Conservation (phyloP, 192 early-diverging fungal genomes). For the Mortierella hygrophila region DNA sequence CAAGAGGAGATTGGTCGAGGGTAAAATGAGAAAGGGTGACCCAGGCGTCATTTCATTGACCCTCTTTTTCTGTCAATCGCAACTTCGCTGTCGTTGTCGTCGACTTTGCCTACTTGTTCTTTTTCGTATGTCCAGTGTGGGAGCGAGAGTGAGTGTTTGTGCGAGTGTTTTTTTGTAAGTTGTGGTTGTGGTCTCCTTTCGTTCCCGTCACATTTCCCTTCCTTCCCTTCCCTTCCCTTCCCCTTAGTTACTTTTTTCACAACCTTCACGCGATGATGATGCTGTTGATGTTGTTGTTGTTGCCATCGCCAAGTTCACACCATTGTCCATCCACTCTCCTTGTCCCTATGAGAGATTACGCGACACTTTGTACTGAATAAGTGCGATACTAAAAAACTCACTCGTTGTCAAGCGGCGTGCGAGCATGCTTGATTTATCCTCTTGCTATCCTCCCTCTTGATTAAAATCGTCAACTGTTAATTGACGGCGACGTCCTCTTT, state of each 20-base stretch:
- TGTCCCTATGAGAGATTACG: neutral
- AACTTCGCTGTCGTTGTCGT: neutral
- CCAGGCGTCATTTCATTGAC: neutral
- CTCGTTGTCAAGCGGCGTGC: too few species aligned
- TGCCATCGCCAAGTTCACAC: neutral
- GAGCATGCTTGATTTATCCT: too few species aligned
- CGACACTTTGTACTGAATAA: neutral
- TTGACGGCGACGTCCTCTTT: too few species aligned
- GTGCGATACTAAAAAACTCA: neutral
- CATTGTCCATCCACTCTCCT: neutral
- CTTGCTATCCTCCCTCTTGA: too few species aligned
- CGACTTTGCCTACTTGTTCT: neutral
- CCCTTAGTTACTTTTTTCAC: neutral
- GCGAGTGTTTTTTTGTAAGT: neutral
- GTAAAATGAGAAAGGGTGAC: neutral
- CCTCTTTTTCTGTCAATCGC: neutral
- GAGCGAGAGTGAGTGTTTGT: neutral
- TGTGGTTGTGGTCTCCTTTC: too few species aligned
- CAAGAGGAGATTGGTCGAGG: neutral
- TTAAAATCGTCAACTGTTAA: too few species aligned
- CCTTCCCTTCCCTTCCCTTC: neutral
- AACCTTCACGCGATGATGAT: neutral
- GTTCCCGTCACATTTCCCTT: neutral
- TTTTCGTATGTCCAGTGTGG: too few species aligned
- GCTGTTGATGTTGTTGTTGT: neutral